Evolutionary conservation across 371 early-diverging fungal genomes (phyloP), one percentile per base, ranked within the genome.

Genomic region (Apophysomyces ossiformis): DNA sequence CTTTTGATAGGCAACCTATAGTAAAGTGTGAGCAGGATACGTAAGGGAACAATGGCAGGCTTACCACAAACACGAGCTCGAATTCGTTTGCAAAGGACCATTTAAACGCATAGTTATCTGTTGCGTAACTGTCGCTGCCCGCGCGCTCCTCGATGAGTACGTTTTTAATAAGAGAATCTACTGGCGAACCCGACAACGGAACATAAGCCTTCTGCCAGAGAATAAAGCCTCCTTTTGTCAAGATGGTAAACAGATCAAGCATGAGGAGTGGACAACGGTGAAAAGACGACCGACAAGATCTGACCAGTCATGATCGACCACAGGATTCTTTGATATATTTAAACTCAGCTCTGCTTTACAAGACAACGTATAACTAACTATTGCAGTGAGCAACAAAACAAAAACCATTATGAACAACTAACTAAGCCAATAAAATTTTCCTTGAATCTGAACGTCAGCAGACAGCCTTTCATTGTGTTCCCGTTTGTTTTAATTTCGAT

Each of bases 71-170:
- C 38, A 97, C 87, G 56, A 96, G 85, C 58, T 93, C 93, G 13
- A 90, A 76, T 66, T 95, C 93, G 64, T 95, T 96, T 37, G 89
- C 90, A 71, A 93, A 90, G 5, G 90, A 81, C 96, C 95, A 96
- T 63, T 93, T 90, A 46, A 95, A 61, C 13, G 86, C 81, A 74
- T 89, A 90, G n/a, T 85, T 79, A 37, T 92, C 93, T 60, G 83
- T 81, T 65, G 63, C 75, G 67, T 82, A 88, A 36, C 74, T 72
- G 37, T 82, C 85, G n/a, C 85, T 84, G 9, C 86, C 86, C 3
- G 85, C 82, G 37, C 90, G 83, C 70, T 92, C 92, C 66, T 94
- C 93, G 65, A 94, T 90, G 15, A 95, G 86, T 6, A 93, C 90
- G 37, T 92, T 86, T 54, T 86, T 79, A 57, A 95, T 88, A 41